phyloP scores from a whole-genome alignment of 2,329 filamentous ascomycete genomes.

The Pyrenochaeta sp. region DNA sequence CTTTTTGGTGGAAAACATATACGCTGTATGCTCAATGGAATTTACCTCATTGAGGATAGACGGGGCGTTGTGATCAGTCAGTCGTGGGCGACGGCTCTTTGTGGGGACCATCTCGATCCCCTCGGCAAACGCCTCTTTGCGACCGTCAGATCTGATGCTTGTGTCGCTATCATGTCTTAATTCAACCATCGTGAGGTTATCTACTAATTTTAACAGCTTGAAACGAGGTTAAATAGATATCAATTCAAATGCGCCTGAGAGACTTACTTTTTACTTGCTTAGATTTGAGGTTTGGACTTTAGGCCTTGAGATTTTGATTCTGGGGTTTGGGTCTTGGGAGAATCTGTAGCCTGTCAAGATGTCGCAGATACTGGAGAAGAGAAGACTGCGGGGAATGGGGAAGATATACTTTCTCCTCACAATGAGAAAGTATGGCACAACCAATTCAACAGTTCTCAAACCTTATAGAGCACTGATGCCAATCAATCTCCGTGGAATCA shows the following conservation, averaged over 20 bases:
- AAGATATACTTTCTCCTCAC: not conserved
- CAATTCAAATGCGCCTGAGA: not conserved
- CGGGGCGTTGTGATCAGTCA: not conserved
- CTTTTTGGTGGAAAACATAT: slow-evolving; percentile 56
- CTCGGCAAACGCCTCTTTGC: slow-evolving; percentile 6
- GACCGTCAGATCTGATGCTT: slow-evolving; percentile 2
- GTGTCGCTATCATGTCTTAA: slow-evolving; percentile 11
- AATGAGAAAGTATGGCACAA: too few species aligned
- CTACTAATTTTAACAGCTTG: not conserved
- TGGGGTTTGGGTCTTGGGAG: too few species aligned
- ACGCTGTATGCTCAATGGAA: slow-evolving; percentile 49
- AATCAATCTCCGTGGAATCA: too few species aligned
- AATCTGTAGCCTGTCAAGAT: too few species aligned
- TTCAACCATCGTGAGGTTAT: slow-evolving; percentile 9
- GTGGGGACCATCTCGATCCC: slow-evolving; percentile 12
- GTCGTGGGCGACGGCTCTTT: not conserved
- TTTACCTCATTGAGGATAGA: slow-evolving; percentile 28
- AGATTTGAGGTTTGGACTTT: too few species aligned
- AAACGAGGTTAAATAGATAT: not conserved
- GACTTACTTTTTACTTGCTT: not conserved
- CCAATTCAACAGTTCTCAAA: too few species aligned
- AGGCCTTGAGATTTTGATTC: too few species aligned
- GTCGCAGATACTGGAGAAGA: too few species aligned
- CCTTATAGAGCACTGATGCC: too few species aligned
- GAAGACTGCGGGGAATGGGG: too few species aligned